Evolutionary conservation across 2,329 filamentous ascomycete species (phyloP).

Genomic region (Emydomyces testavorans): DNA sequence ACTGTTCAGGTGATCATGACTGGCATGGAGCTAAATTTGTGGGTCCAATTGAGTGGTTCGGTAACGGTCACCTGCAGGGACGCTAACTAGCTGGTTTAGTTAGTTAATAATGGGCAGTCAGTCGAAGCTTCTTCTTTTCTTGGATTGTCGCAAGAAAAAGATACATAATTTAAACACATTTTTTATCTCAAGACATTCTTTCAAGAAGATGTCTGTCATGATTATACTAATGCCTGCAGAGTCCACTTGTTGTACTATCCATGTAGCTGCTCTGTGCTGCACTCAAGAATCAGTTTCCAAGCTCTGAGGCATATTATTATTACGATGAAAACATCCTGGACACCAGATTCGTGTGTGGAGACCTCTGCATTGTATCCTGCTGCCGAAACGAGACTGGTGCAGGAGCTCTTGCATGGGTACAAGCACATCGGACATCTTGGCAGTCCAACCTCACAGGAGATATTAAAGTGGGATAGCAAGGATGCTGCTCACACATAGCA

Average conservation of each 20-base stretch:
- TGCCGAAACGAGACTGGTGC: slow-evolving; percentile 7
- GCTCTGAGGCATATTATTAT: too few species aligned
- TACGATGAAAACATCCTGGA: too few species aligned
- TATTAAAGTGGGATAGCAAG: not conserved
- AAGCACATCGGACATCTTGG: not conserved
- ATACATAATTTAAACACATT: too few species aligned
- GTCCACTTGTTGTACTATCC: not conserved
- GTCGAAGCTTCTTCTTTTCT: too few species aligned
- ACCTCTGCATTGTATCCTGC: too few species aligned
- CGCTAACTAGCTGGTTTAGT: too few species aligned
- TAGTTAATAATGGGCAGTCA: too few species aligned
- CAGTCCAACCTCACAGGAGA: not conserved
- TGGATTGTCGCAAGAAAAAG: not conserved
- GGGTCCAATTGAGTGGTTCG: not conserved
- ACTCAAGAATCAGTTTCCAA: not conserved
- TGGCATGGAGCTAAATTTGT: slow-evolving; percentile 1
- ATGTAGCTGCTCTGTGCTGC: not conserved
- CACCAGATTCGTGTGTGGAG: too few species aligned
- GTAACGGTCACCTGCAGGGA: not conserved
- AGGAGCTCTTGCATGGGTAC: slow-evolving; percentile 7
- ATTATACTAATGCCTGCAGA: too few species aligned
- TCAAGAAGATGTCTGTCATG: too few species aligned
- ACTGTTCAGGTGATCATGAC: slow-evolving; percentile 12
- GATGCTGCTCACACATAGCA: not conserved
- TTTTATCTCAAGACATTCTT: too few species aligned